These are phyloP conservation scores for Plasmodium relictum DNA, from an alignment of 169 alveolate species.

Conservation along the genomic window DNA sequence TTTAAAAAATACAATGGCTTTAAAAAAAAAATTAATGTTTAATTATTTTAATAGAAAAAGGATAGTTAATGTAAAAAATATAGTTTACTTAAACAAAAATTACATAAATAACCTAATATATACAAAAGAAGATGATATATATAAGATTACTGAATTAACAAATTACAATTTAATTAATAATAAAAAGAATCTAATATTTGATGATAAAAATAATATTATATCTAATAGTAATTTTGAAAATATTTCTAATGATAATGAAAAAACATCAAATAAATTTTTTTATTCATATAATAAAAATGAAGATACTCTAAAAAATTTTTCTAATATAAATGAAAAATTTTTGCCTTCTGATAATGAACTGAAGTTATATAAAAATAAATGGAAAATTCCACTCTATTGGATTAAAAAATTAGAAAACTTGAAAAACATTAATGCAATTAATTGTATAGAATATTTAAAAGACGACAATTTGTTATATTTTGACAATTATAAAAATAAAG, in stretches of 20 bases:
- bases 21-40: slow-evolving; percentile 29
- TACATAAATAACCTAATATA: slow-evolving; percentile 36
- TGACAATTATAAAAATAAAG: slow-evolving; percentile 73
- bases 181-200: neutral
- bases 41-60: slow-evolving; percentile 13
- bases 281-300: neutral
- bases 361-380: slow-evolving; percentile 35
- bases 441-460: slow-evolving; percentile 63
- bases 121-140: slow-evolving; percentile 77
- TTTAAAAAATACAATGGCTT: slow-evolving; percentile 41
- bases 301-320: neutral
- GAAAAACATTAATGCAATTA: slow-evolving; percentile 76
- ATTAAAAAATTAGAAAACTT: slow-evolving; percentile 56
- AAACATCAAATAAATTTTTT: neutral
- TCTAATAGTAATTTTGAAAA: slow-evolving; percentile 30
- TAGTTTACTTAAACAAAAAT: slow-evolving; percentile 10
- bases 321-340: neutral
- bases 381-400: slow-evolving; percentile 53
- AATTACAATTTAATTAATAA: neutral
- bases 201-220: neutral
- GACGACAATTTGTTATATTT: slow-evolving; percentile 72
- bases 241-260: neutral
- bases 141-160: slow-evolving; percentile 24
- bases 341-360: slow-evolving; percentile 36
- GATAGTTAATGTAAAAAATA: slow-evolving; percentile 11